These are phyloP conservation scores for Melampsora abietis-canadensis DNA, from an alignment of 1,284 basidiomycete genomes.

Conservation along the genomic window DNA sequence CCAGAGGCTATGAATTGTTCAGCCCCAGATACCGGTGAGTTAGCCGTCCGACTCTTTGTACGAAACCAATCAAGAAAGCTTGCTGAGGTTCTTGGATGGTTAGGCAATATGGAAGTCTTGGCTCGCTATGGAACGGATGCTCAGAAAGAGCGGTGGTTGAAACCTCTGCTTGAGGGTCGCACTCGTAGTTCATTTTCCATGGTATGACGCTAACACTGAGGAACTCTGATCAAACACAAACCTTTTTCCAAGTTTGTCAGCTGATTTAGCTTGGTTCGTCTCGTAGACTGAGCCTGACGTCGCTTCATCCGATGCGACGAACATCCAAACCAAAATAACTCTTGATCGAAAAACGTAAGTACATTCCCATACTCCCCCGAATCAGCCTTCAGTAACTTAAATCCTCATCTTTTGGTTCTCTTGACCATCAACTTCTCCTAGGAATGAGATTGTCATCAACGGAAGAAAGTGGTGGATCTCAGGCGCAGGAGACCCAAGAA, in stretches of 20 bases:
- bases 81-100: conserved; percentile 50
- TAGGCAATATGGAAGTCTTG: conserved; percentile 68
- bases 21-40: conserved; percentile 83
- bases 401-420: background rate
- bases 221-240: conserved; percentile 50
- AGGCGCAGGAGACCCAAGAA: conserved; percentile 90
- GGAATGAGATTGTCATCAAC: conserved; percentile 84
- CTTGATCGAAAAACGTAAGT: conserved; percentile 47
- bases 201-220: conserved; percentile 64
- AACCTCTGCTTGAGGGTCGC: conserved; percentile 82
- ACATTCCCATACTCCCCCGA: background rate
- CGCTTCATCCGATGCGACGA: conserved; percentile 91
- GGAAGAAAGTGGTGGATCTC: conserved; percentile 99
- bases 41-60: background rate
- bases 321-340: conserved; percentile 83
- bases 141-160: conserved; percentile 87
- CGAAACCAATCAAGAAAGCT: background rate
- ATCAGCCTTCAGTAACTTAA: background rate
- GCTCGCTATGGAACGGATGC: conserved; percentile 83
- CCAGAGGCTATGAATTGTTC: conserved; percentile 85
- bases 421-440: conserved; percentile 57
- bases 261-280: conserved; percentile 4
- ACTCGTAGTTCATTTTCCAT: conserved; percentile 90
- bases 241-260: background rate
- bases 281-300: conserved; percentile 58